Percentiles rank a stretch among this genome's conserved stretches.
phyloP scores from a whole-genome alignment of 805 yeast genomes.

The Monosporozyma servazzii region DNA sequence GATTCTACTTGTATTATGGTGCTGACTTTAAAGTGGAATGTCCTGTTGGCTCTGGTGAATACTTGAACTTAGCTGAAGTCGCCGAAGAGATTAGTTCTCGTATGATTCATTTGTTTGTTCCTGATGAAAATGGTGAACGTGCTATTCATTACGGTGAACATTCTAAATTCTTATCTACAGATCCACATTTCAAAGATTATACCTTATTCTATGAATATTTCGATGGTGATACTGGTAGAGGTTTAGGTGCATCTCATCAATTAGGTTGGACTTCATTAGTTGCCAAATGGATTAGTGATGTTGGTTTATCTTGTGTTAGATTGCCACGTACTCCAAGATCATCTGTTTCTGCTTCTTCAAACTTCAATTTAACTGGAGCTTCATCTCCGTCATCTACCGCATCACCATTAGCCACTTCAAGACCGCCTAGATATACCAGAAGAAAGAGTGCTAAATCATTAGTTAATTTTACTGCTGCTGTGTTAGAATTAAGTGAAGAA shows the following conservation, averaged over 20 bases:
- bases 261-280: slow-evolving; percentile 95
- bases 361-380: neutral
- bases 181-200: slow-evolving; percentile 64
- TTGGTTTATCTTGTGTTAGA: slow-evolving; percentile 51
- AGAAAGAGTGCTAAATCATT: slow-evolving; percentile 70
- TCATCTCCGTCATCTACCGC: slow-evolving; percentile 8
- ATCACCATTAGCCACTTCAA: slow-evolving; percentile 10
- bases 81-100: slow-evolving; percentile 89
- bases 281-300: slow-evolving; percentile 86
- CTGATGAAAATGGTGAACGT: slow-evolving; percentile 57
- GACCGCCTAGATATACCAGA: slow-evolving; percentile 47
- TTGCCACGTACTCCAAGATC: slow-evolving; percentile 25
- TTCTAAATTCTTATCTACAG: slow-evolving; percentile 53
- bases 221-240: slow-evolving; percentile 92
- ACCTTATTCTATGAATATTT: slow-evolving; percentile 81
- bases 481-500: slow-evolving; percentile 59
- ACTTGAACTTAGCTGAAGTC: slow-evolving; percentile 73
- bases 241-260: slow-evolving; percentile 89
- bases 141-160: slow-evolving; percentile 68
- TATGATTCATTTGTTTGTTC: slow-evolving; percentile 65
- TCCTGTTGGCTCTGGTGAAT: slow-evolving; percentile 79
- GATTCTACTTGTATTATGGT: slow-evolving; percentile 85
- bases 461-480: slow-evolving; percentile 55
- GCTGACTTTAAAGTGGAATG: slow-evolving; percentile 77
- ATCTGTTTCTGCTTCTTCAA: slow-evolving; percentile 15